A percentile compares a stretch with the other conserved stretches of the same genome.
Conservation (phyloP, 2,329 filamentous ascomycete genomes). For the Colletotrichum higginsianum region DNA sequence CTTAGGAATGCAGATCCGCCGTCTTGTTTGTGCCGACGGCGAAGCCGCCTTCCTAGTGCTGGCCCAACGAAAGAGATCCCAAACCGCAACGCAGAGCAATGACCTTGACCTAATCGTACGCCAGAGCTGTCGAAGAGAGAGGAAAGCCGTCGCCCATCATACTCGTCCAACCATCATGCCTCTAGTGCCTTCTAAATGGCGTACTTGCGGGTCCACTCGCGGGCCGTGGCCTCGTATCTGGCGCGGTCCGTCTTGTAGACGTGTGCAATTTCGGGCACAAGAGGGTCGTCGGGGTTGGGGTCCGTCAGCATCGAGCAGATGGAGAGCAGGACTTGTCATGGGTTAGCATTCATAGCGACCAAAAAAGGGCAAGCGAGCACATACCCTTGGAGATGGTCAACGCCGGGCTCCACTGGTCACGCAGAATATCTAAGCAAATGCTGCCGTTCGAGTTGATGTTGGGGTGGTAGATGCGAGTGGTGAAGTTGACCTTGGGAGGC, state of each 20-base stretch:
- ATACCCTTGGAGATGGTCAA: conserved; percentile 98
- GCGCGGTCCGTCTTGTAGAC: conserved; percentile 99
- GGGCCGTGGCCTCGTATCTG: conserved; percentile 94
- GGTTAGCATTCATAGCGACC: conserved; percentile 4
- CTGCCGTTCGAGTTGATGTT: conserved; percentile 99
- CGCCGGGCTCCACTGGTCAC: conserved; percentile 99
- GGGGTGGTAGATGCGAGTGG: conserved; percentile 98
- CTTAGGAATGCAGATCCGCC: conserved; percentile 30
- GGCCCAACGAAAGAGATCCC: conserved; percentile 39
- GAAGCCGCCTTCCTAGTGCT: conserved; percentile 21
- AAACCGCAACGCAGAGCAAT: conserved; percentile 43
- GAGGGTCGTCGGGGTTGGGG: conserved; percentile 98
- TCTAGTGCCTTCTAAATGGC: conserved; percentile 77
- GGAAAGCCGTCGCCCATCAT: conserved; percentile 41
- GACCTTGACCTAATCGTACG: conserved; percentile 40
- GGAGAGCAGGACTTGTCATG: conserved; percentile 84
- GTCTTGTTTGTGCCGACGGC: conserved; percentile 19
- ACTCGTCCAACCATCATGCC: conserved; percentile 33
- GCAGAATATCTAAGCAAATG: conserved; percentile 97
- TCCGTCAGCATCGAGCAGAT: conserved; percentile 99
- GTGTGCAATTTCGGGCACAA: conserved; percentile 98
- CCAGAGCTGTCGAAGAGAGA: conserved; percentile 41
- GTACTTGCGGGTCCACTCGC: conserved; percentile 99
- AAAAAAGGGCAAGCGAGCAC: conserved; percentile 41
- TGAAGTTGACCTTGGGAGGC: conserved; percentile 99